A percentile compares a stretch with the other conserved stretches of the same genome.
phyloP scores from a whole-genome alignment of 2,329 filamentous ascomycete species.

The Metarhizium brunneum region DNA sequence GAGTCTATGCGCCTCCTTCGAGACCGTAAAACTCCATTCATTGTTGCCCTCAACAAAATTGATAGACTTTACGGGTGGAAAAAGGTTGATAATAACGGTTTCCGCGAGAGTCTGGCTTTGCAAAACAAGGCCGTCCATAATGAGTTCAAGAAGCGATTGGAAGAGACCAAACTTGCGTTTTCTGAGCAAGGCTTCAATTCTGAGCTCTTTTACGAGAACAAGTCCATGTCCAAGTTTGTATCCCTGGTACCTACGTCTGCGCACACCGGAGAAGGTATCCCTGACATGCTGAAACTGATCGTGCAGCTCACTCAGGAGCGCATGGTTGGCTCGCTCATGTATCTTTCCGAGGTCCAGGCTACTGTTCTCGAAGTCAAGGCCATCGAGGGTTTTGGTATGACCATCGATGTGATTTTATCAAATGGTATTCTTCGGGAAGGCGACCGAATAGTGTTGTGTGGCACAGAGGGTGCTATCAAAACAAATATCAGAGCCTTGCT shows the following conservation, averaged over 20 bases:
- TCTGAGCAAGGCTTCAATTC: conserved; percentile 97
- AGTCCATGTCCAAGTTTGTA: conserved; percentile 87
- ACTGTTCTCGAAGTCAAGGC: conserved; percentile 98
- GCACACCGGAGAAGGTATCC: conserved; percentile 97
- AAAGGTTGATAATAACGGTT: conserved; percentile 96
- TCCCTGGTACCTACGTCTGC: conserved; percentile 97
- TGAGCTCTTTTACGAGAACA: conserved; percentile 95
- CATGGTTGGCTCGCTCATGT: conserved; percentile 97
- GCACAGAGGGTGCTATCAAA: conserved; percentile 89
- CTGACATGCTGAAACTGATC: conserved; percentile 96
- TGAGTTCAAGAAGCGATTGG: conserved; percentile 85
- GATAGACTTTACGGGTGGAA: conserved; percentile 99
- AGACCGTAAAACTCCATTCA: conserved; percentile 93
- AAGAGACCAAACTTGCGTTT: conserved; percentile 88
- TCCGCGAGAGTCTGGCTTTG: conserved; percentile 80
- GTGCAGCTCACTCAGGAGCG: conserved; percentile 88
- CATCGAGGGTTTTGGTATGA: conserved; percentile 97
- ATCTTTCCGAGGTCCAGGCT: conserved; percentile 93
- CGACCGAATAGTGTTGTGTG: conserved; percentile 88
- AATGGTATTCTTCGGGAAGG: conserved; percentile 94
- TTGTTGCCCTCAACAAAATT: conserved; percentile 98
- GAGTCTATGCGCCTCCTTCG: conserved; percentile 94
- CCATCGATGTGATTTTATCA: conserved; percentile 91
- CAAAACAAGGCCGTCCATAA: conserved; percentile 91
- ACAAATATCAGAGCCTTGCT: conserved; percentile 93